Percentiles rank a stretch among this genome's conserved stretches.
phyloP scores from a whole-genome alignment of 2,329 filamentous ascomycete genomes.

The Gliomastix tumulicola region DNA sequence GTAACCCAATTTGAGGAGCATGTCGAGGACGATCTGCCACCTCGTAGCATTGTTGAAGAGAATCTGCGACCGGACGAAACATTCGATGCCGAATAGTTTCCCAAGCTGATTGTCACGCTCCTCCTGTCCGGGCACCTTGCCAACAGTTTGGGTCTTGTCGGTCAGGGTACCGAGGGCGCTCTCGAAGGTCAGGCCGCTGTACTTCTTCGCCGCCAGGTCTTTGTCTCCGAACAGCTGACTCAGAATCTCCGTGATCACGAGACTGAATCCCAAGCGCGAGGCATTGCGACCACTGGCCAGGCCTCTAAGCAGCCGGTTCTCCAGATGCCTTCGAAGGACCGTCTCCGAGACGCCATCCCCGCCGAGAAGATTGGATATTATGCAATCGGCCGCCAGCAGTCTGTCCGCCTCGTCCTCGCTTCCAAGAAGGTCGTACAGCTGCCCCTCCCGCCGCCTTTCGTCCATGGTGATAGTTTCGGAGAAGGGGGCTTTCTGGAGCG shows the following conservation, averaged over 20 bases:
- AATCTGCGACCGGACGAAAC: constrained; percentile 72
- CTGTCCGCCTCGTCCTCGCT: constrained; percentile 51
- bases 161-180: constrained; percentile 44
- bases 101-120: constrained; percentile 81
- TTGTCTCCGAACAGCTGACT: constrained; percentile 58
- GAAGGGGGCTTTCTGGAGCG: constrained; percentile 34
- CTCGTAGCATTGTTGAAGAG: constrained; percentile 53
- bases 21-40: constrained; percentile 63
- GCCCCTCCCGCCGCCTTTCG: constrained; percentile 50
- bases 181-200: constrained; percentile 47
- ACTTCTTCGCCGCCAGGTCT: constrained; percentile 36
- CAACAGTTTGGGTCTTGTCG: constrained; percentile 47
- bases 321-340: constrained; percentile 50
- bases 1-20: constrained; percentile 66
- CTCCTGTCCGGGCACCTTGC: constrained; percentile 60
- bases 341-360: constrained; percentile 41
- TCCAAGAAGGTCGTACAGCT: constrained; percentile 53
- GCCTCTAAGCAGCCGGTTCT: constrained; percentile 72
- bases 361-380: constrained; percentile 46
- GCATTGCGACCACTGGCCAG: constrained; percentile 87
- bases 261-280: constrained; percentile 79
- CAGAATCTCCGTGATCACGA: constrained; percentile 78
- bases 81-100: constrained; percentile 79
- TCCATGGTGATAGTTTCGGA: constrained; percentile 42
- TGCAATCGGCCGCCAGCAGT: constrained; percentile 50